Conservation (phyloP, 495 filamentous ascomycete genomes). For the Penicillium bovifimosum region DNA sequence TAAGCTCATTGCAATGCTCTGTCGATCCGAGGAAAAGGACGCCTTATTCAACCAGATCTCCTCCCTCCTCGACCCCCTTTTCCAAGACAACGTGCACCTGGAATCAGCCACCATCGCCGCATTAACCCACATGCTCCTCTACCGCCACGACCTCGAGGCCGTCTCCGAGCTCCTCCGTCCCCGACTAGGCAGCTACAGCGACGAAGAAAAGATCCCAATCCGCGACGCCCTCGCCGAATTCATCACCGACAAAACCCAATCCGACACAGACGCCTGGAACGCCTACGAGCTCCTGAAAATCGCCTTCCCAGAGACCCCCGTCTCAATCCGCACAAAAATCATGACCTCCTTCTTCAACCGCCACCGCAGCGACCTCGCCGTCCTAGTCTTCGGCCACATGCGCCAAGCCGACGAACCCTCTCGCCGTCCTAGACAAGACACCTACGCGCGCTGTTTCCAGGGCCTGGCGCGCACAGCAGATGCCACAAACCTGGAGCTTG, state of each 20-base stretch:
- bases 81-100: slow-evolving; percentile 61
- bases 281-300: slow-evolving; percentile 70
- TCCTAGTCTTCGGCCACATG: slow-evolving; percentile 85
- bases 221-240: slow-evolving; percentile 59
- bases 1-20: slow-evolving; percentile 70
- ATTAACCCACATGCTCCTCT: slow-evolving; percentile 64
- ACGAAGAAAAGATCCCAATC: slow-evolving; percentile 57
- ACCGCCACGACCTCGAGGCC: slow-evolving; percentile 65
- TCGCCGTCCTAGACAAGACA: slow-evolving; percentile 60
- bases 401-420: slow-evolving; percentile 52
- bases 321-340: slow-evolving; percentile 56
- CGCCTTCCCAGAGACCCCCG: slow-evolving; percentile 69
- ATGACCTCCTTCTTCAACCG: slow-evolving; percentile 83
- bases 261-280: slow-evolving; percentile 62
- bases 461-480: slow-evolving; percentile 66
- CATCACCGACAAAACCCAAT: slow-evolving; percentile 55
- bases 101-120: slow-evolving; percentile 66
- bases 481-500: slow-evolving; percentile 57
- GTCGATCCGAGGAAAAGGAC: slow-evolving; percentile 42
- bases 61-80: slow-evolving; percentile 67
- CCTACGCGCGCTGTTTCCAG: slow-evolving; percentile 70
- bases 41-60: slow-evolving; percentile 61
- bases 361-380: slow-evolving; percentile 72
- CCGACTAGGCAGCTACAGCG: slow-evolving; percentile 56
- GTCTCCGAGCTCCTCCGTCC: slow-evolving; percentile 70